Evolutionary conservation across 2,329 filamentous ascomycete genomes (phyloP).

Genomic region (Colletotrichum siamense): DNA sequence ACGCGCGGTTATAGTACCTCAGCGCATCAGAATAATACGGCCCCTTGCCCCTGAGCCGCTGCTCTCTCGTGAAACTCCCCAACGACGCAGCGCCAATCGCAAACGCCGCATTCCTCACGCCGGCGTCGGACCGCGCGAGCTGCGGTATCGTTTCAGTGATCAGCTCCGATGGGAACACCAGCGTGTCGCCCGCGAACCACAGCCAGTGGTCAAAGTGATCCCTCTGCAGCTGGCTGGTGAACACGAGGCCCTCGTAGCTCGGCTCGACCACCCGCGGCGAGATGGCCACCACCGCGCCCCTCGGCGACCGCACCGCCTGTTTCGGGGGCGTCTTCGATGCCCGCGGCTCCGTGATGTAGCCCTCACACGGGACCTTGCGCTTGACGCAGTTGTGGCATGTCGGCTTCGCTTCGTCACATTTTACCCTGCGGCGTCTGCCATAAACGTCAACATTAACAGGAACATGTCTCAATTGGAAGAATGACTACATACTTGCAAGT

Average conservation of each 20-base stretch:
- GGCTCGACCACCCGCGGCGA: slow-evolving; percentile 4
- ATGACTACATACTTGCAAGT: slow-evolving; percentile 17
- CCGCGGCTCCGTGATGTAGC: slow-evolving; percentile 1
- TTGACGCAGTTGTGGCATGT: slow-evolving; percentile 11
- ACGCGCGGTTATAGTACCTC: slow-evolving; percentile 4
- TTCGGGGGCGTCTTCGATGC: not conserved
- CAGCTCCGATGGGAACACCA: slow-evolving; percentile 11
- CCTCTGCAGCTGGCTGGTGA: slow-evolving; percentile 7
- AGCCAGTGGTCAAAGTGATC: slow-evolving; percentile 16
- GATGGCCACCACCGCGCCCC: not conserved
- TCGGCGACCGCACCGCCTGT: not conserved
- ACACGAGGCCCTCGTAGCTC: slow-evolving; percentile 11
- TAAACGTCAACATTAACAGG: not conserved
- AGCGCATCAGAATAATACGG: not conserved
- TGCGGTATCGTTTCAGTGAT: slow-evolving; percentile 23
- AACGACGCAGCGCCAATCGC: slow-evolving; percentile 38
- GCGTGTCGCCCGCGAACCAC: not conserved
- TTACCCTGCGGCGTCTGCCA: slow-evolving; percentile 8
- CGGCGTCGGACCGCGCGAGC: slow-evolving; percentile 19
- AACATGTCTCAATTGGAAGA: not conserved
- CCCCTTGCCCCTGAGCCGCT: not conserved
- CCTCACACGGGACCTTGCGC: slow-evolving; percentile 2
- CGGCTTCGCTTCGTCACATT: slow-evolving; percentile 15
- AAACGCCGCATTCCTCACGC: slow-evolving; percentile 43
- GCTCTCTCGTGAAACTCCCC: not conserved